Evolutionary conservation across 768 basidiomycete genomes (phyloP), one percentile per base, ranked within the genome.

Genomic region (Lactarius sanguifluus): DNA sequence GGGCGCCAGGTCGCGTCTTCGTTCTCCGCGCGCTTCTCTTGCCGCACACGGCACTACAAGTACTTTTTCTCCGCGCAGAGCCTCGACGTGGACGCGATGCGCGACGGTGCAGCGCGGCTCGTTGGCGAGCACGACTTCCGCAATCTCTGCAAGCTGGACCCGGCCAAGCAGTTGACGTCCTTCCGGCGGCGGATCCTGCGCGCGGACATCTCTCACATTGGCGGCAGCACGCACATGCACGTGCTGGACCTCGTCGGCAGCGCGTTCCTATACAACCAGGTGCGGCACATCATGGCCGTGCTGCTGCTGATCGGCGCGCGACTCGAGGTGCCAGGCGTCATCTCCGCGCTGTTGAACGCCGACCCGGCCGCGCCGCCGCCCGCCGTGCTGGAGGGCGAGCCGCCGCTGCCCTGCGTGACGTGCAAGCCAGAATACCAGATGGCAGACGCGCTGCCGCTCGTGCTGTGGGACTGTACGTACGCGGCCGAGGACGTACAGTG

Each of bases 261-360:
- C 1, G 96, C 94, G 1, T 97, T 96, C 74, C 80, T 98, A 50
- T 98, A 95, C 77, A 94, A 98, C 77, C 96, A 97, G 80, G 96
- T 97, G 16, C 85, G 96, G 43, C 94, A 96, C 72, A 96, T 97
- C 77, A 90, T 97, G 85, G 92, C 91, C 2, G 75, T 96, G 59
- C 82, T 98, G 23, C 93, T 98, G 76, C 86, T 97, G 58, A 84
- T 96, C 60, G 96, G 95, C 20, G 77, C 89, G 0, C 86, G 90
- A 0, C 82, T 94, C 62, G 96, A 98, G 73, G 73, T 78, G 7
- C 89, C 92, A 0, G 81, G 81, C 23, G 79, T 96, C 64, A 79
- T 98, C 16, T 79, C 85, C 13, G 79, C 86, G 13, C 81, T 98
- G 28, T 80, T 97, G 74, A 91, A 96, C 75, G 84, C 86, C 23